phyloP scores from a whole-genome alignment of 306 rosid genomes.

The Abrus precatorius region DNA sequence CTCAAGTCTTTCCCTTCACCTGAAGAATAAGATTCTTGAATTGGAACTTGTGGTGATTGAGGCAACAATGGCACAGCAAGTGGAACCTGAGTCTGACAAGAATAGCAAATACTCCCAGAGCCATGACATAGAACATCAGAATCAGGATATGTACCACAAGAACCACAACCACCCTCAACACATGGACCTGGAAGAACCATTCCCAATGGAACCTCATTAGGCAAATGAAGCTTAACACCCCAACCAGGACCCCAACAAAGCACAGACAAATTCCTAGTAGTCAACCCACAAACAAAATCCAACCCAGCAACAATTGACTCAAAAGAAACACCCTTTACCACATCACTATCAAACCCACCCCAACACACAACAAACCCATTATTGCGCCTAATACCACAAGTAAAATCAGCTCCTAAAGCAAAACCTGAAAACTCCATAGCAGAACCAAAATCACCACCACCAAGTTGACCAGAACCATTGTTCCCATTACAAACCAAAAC shows the following conservation, averaged over 20 bases:
- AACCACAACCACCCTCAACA: slow-evolving; percentile 42
- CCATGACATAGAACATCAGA: slow-evolving; percentile 56
- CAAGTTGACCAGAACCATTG: slow-evolving; percentile 52
- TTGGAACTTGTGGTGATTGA: slow-evolving; percentile 17
- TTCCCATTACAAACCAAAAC: slow-evolving; percentile 54
- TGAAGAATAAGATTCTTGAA: neutral
- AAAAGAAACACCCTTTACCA: slow-evolving; percentile 52
- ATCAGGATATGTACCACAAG: slow-evolving; percentile 57
- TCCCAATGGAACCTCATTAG: slow-evolving; percentile 43
- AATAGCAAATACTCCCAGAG: slow-evolving; percentile 53
- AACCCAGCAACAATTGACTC: slow-evolving; percentile 64
- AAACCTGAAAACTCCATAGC: slow-evolving; percentile 48
- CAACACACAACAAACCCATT: slow-evolving; percentile 54
- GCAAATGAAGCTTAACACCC: slow-evolving; percentile 24
- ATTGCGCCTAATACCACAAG: slow-evolving; percentile 49
- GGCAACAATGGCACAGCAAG: slow-evolving; percentile 48
- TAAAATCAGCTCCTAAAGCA: slow-evolving; percentile 55
- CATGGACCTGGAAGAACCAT: slow-evolving; percentile 62
- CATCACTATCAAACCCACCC: slow-evolving; percentile 39
- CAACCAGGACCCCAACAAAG: slow-evolving; percentile 58
- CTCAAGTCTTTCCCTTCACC: neutral
- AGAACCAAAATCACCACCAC: slow-evolving; percentile 16
- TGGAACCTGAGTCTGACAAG: slow-evolving; percentile 51
- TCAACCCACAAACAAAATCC: slow-evolving; percentile 64
- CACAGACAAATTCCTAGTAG: slow-evolving; percentile 49